A percentile compares a stretch with the other conserved stretches of the same genome.
Conservation (phyloP, 257 asterid genomes). For the Plantago major region DNA sequence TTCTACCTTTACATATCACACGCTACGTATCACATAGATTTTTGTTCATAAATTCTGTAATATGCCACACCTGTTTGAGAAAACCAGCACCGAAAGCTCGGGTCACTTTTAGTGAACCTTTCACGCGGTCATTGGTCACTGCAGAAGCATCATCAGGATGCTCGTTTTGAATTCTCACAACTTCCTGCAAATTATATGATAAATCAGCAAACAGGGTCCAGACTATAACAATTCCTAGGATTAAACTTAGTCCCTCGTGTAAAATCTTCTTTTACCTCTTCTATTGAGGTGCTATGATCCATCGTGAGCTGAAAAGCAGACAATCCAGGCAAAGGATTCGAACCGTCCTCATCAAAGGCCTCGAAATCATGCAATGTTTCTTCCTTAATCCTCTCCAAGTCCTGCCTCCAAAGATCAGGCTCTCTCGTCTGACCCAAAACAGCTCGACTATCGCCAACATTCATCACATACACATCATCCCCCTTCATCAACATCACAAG, state of each 20-base stretch:
- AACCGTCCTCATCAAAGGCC: constrained; percentile 47
- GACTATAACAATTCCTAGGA: background rate
- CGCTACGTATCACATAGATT: constrained; percentile 16
- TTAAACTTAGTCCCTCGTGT: background rate
- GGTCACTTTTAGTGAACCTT: constrained; percentile 92
- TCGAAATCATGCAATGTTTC: constrained; percentile 77
- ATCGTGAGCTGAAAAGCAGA: constrained; percentile 68
- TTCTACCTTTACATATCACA: background rate
- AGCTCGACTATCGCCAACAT: constrained; percentile 96
- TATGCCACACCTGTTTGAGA: constrained; percentile 75
- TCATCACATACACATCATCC: constrained; percentile 87
- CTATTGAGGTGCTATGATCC: constrained; percentile 85
- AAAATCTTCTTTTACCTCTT: constrained; percentile 46
- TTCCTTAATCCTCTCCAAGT: constrained; percentile 86
- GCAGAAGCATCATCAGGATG: constrained; percentile 82
- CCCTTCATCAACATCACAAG: constrained; percentile 96
- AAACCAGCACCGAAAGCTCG: constrained; percentile 99
- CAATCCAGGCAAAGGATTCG: constrained; percentile 37
- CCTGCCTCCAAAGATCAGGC: constrained; percentile 95
- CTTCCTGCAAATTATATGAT: constrained; percentile 50
- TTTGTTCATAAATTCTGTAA: constrained; percentile 14
- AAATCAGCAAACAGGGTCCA: constrained; percentile 9
- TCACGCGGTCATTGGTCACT: constrained; percentile 72
- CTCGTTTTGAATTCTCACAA: constrained; percentile 60
- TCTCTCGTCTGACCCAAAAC: constrained; percentile 68